phyloP scores from a whole-genome alignment of 306 rosid genomes.

The Begonia loranthoides region DNA sequence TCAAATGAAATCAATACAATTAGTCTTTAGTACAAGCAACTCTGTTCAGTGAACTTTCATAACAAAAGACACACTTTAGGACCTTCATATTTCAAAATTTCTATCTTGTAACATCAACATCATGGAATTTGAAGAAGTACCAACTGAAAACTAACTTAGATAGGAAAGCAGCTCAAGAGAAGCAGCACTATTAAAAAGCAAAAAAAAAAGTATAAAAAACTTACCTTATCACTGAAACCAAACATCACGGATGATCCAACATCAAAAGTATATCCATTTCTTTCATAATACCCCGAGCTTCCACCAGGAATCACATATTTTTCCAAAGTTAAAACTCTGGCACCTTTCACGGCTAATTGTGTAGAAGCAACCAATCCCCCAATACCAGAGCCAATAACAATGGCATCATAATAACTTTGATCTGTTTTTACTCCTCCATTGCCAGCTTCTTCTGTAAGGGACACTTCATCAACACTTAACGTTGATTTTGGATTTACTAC shows the following conservation, averaged over 20 bases:
- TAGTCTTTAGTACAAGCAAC: too few relatives aligned
- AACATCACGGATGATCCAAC: conserved; percentile 98
- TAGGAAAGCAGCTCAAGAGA: too few relatives aligned
- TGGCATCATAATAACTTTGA: conserved; percentile 51
- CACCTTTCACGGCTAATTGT: conserved; percentile 89
- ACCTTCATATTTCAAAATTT: too few relatives aligned
- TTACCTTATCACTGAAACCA: conserved; percentile 91
- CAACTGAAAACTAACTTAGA: too few relatives aligned
- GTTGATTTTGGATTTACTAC: conserved; percentile 24
- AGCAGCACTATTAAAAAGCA: too few relatives aligned
- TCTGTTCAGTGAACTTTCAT: too few relatives aligned
- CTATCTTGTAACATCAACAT: too few relatives aligned
- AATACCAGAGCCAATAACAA: conserved; percentile 90
- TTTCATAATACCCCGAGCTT: conserved; percentile 85
- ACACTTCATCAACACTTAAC: conserved; percentile 22
- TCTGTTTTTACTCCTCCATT: conserved; percentile 1
- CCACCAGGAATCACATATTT: conserved; percentile 98
- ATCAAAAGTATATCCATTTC: conserved; percentile 84
- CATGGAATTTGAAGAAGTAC: too few relatives aligned
- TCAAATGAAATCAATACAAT: too few relatives aligned
- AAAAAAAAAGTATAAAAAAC: conserved; percentile 9
- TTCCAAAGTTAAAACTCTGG: conserved; percentile 78
- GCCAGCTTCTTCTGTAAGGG: conserved; percentile 24
- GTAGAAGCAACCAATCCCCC: conserved; percentile 93
- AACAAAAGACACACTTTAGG: too few relatives aligned